phyloP scores from a whole-genome alignment of 83 land plant species.

The Thuja plicata region DNA sequence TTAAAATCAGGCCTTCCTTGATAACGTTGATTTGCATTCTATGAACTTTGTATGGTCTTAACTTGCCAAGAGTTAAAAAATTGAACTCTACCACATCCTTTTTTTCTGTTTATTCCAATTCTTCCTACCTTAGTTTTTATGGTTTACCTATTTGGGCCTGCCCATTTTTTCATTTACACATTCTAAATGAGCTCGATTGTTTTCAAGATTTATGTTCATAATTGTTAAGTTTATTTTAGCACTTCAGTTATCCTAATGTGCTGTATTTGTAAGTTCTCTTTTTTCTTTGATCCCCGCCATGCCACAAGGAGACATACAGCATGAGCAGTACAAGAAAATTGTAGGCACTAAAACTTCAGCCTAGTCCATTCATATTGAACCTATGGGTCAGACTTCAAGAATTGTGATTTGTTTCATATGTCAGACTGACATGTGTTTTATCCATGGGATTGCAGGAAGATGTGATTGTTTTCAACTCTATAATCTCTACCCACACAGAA shows the following conservation, averaged over 20 bases:
- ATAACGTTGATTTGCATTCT: no score
- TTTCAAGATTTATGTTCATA: background rate
- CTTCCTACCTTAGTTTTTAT: background rate
- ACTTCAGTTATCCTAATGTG: background rate
- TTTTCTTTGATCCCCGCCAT: background rate
- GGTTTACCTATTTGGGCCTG: background rate
- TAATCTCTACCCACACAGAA: background rate
- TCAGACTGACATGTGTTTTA: background rate
- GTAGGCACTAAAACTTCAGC: background rate
- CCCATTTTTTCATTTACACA: no score
- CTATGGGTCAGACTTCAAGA: background rate
- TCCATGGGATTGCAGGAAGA: background rate
- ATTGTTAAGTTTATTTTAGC: background rate
- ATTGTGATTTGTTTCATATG: background rate
- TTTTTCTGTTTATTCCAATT: background rate
- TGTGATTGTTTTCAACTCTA: background rate
- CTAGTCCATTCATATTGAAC: background rate
- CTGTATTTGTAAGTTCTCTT: background rate
- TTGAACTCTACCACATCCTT: no score
- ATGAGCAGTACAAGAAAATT: background rate
- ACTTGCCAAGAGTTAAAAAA: no score
- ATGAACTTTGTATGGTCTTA: no score
- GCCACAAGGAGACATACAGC: background rate
- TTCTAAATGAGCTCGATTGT: background rate
- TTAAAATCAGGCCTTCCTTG: no score